phyloP scores from a whole-genome alignment of 78 protist genomes.

The Ministeria vibrans region DNA sequence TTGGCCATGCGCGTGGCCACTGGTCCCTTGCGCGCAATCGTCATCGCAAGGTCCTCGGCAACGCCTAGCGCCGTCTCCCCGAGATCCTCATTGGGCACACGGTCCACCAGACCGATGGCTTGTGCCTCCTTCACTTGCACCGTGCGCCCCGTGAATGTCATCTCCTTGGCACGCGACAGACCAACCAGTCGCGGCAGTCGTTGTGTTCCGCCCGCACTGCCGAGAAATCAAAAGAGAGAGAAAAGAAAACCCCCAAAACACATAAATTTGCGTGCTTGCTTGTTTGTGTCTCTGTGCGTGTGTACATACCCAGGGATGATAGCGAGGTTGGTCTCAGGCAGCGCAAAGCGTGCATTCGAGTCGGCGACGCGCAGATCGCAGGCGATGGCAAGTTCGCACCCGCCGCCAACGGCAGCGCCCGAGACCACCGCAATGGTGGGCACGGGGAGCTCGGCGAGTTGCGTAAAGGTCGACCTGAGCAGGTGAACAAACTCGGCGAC shows the following conservation, averaged over 20 bases:
- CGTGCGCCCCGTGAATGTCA: constrained; percentile 63
- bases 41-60: background rate
- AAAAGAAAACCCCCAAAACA: no score
- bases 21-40: constrained; percentile 44
- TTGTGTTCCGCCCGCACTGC: constrained; percentile 80
- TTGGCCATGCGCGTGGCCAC: constrained; percentile 76
- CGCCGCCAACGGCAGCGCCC: constrained; percentile 89
- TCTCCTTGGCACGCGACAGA: constrained; percentile 58
- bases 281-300: no score
- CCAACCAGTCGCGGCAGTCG: constrained; percentile 46
- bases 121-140: constrained; percentile 22
- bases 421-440: constrained; percentile 76
- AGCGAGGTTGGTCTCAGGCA: background rate
- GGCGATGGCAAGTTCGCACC: constrained; percentile 84
- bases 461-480: background rate
- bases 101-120: constrained; percentile 42
- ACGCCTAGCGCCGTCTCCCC: background rate
- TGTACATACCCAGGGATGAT: no score
- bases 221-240: no score
- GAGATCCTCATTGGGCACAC: no score
- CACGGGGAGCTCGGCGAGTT: constrained; percentile 31
- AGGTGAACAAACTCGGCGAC: constrained; percentile 61
- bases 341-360: constrained; percentile 13
- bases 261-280: no score
- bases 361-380: constrained; percentile 72